These are phyloP conservation scores for Pyracantha coccinea DNA, from an alignment of 331 rosid genomes.

Conservation along the genomic window DNA sequence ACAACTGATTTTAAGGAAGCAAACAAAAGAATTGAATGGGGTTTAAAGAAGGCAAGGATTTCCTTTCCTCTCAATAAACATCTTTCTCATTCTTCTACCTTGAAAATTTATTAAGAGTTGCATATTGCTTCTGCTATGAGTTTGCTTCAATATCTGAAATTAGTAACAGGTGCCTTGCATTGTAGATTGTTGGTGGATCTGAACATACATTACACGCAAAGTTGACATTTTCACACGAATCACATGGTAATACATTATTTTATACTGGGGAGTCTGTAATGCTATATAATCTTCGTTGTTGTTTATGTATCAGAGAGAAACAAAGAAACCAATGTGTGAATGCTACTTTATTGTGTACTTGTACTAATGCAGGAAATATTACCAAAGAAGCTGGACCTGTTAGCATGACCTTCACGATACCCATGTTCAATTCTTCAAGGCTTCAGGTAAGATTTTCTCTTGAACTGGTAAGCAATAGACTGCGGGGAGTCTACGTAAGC, in stretches of 20 bases:
- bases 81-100: neutral
- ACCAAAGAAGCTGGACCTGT: conserved; percentile 93
- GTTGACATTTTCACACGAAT: conserved; percentile 77
- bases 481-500: neutral
- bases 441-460: conserved; percentile 54
- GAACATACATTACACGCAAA: conserved; percentile 83
- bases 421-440: conserved; percentile 78
- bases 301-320: neutral
- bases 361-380: conserved; percentile 59
- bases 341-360: neutral
- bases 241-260: conserved; percentile 45
- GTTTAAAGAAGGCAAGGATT: conserved; percentile 61
- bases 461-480: neutral
- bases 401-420: conserved; percentile 90
- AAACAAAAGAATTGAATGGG: conserved; percentile 84
- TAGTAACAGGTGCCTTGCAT: conserved; percentile 13
- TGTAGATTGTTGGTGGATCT: conserved; percentile 90
- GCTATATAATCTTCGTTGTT: neutral
- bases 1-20: conserved; percentile 76
- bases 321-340: neutral
- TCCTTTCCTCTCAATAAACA: neutral
- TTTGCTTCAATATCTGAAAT: conserved; percentile 2
- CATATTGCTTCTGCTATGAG: neutral
- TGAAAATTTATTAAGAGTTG: neutral
- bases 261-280: neutral